These are phyloP conservation scores for Fagopyrum homotropicum DNA, from an alignment of 148 eudicot genomes.

Conservation along the genomic window DNA sequence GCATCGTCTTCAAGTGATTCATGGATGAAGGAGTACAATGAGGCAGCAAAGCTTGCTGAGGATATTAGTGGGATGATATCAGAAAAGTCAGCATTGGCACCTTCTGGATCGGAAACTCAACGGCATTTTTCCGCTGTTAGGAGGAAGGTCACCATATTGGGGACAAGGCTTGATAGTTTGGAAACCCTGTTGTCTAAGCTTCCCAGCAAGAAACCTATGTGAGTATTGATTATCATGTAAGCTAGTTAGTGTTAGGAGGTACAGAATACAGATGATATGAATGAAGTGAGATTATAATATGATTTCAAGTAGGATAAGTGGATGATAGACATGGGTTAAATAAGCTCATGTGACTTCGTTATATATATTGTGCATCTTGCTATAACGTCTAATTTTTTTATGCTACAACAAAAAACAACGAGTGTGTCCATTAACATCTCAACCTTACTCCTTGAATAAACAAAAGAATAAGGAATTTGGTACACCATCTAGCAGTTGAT, in stretches of 20 bases:
- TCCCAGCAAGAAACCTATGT: slow-evolving; percentile 72
- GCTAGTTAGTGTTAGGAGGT: background rate
- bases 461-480: no score
- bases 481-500: no score
- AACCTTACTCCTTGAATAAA: no score
- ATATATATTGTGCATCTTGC: no score
- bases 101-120: slow-evolving; percentile 61
- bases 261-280: background rate
- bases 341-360: background rate
- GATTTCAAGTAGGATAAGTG: background rate
- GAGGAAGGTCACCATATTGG: slow-evolving; percentile 81
- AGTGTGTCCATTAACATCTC: no score
- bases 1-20: slow-evolving; percentile 59
- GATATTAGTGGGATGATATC: slow-evolving; percentile 73
- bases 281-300: background rate
- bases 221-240: slow-evolving; percentile 23
- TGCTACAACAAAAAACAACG: no score
- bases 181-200: slow-evolving; percentile 62
- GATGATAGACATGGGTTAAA: background rate
- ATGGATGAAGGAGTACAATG: slow-evolving; percentile 86
- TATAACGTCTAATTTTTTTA: no score
- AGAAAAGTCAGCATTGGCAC: slow-evolving; percentile 54
- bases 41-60: slow-evolving; percentile 71
- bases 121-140: slow-evolving; percentile 76
- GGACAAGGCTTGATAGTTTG: slow-evolving; percentile 79